Conservation (phyloP, 2,329 filamentous ascomycete genomes). For the Fusarium redolens region DNA sequence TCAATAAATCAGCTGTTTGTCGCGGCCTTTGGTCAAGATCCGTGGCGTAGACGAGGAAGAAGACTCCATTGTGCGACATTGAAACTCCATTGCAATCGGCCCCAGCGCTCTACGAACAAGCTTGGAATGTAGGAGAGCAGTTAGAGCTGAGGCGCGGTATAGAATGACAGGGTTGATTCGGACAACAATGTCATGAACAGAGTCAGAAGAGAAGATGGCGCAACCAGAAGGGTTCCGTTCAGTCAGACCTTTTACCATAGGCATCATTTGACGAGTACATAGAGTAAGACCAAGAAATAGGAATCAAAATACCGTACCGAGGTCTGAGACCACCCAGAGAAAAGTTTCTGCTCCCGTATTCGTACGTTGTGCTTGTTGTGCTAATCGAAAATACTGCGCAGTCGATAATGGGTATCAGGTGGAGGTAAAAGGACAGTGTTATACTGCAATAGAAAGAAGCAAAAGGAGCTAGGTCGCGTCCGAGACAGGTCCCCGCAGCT, state of each 20-base stretch:
- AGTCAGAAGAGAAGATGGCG: slow-evolving; percentile 44
- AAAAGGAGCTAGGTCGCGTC: not conserved
- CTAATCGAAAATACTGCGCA: not conserved
- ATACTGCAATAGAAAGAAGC: not conserved
- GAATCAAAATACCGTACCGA: slow-evolving; percentile 29
- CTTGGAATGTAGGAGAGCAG: slow-evolving; percentile 18
- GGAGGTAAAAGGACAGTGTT: not conserved
- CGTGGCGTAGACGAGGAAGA: slow-evolving; percentile 57
- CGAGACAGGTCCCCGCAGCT: slow-evolving; percentile 5
- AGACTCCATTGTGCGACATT: slow-evolving; percentile 65
- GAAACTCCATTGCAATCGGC: slow-evolving; percentile 28
- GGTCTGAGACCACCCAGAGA: slow-evolving; percentile 1
- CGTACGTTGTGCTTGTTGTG: not conserved
- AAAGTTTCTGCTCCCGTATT: not conserved
- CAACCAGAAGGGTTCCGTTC: slow-evolving; percentile 61
- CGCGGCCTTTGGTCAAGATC: slow-evolving; percentile 70
- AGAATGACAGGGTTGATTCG: slow-evolving; percentile 22
- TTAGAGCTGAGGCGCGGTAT: slow-evolving; percentile 16
- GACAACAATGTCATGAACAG: slow-evolving; percentile 24
- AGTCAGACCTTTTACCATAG: slow-evolving; percentile 75
- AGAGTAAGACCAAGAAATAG: not conserved
- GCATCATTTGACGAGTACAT: slow-evolving; percentile 60
- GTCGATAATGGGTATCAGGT: not conserved
- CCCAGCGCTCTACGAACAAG: slow-evolving; percentile 33
- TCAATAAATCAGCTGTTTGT: slow-evolving; percentile 55